Percentiles rank a stretch among this genome's conserved stretches.
Evolutionary conservation across 2,329 filamentous ascomycete species (phyloP).

Genomic region (Monosporascus sp.): DNA sequence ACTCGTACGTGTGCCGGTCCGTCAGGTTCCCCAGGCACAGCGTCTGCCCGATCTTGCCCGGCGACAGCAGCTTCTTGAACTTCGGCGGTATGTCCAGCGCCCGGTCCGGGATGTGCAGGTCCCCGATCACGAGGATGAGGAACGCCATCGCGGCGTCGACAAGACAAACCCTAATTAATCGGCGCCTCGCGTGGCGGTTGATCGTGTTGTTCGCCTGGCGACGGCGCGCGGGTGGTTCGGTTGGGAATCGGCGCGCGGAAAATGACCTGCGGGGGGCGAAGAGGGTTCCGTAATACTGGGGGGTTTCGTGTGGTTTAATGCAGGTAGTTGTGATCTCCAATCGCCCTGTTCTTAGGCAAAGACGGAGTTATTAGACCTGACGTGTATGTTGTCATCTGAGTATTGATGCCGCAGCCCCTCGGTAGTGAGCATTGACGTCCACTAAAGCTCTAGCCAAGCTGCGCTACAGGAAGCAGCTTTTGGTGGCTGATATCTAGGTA

Average conservation of each 20-base stretch:
- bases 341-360: not conserved
- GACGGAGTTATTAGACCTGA: not conserved
- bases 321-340: not conserved
- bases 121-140: conserved; percentile 85
- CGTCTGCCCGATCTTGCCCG: conserved; percentile 78
- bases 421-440: not conserved
- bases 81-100: conserved; percentile 88
- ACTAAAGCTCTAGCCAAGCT: not conserved
- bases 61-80: conserved; percentile 82
- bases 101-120: conserved; percentile 89
- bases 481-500: not conserved
- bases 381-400: not conserved
- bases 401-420: not conserved
- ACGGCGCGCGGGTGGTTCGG: too few species aligned
- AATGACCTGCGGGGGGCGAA: not conserved
- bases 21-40: conserved; percentile 77
- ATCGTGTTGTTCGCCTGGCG: too few species aligned
- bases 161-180: not conserved
- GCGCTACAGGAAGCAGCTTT: not conserved
- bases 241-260: too few species aligned
- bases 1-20: conserved; percentile 75
- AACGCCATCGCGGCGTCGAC: conserved; percentile 58
- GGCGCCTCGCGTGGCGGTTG: not conserved
- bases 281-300: not conserved
- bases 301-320: not conserved